These are phyloP conservation scores for Cenchrus fungigraminus DNA, from an alignment of 176 grass and related monocot species.

Conservation along the genomic window DNA sequence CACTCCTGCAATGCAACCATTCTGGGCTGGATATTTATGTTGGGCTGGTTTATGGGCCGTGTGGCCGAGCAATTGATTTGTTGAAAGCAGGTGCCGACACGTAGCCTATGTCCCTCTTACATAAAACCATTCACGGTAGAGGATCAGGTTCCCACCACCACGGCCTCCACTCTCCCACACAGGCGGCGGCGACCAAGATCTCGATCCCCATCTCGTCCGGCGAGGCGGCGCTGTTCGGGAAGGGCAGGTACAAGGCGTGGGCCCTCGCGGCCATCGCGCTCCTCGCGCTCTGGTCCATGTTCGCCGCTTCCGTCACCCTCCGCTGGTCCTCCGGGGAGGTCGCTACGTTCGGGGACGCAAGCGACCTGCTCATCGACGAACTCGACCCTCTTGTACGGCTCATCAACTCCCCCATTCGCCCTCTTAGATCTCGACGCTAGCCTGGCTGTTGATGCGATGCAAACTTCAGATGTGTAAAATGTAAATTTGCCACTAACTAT, in stretches of 20 bases:
- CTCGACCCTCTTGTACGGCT: constrained; percentile 47
- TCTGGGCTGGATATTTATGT: too few species aligned
- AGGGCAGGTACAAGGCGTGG: constrained; percentile 73
- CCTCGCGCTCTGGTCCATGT: constrained; percentile 83
- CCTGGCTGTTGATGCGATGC: constrained; percentile 17
- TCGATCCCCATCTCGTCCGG: constrained; percentile 22
- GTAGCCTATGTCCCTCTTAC: too few species aligned
- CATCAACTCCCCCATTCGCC: background rate
- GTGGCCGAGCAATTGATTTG: too few species aligned
- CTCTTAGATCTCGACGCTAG: background rate
- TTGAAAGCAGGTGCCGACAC: too few species aligned
- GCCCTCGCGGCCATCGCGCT: constrained; percentile 71
- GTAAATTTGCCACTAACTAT: background rate
- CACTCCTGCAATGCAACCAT: too few species aligned
- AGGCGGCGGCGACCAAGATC: constrained; percentile 48
- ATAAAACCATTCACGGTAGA: too few species aligned
- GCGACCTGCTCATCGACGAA: constrained; percentile 32
- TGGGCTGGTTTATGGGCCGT: too few species aligned
- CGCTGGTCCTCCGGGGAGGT: constrained; percentile 54
- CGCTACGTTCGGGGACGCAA: constrained; percentile 17
- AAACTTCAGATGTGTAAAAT: background rate
- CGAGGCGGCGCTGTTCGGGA: constrained; percentile 42
- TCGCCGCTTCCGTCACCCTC: constrained; percentile 76
- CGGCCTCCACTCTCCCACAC: constrained; percentile 32
- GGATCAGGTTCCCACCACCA: background rate